Percentiles rank a stretch among this genome's conserved stretches.
Evolutionary conservation across 306 rosid genomes (phyloP).

Genomic region (Pueraria montana): DNA sequence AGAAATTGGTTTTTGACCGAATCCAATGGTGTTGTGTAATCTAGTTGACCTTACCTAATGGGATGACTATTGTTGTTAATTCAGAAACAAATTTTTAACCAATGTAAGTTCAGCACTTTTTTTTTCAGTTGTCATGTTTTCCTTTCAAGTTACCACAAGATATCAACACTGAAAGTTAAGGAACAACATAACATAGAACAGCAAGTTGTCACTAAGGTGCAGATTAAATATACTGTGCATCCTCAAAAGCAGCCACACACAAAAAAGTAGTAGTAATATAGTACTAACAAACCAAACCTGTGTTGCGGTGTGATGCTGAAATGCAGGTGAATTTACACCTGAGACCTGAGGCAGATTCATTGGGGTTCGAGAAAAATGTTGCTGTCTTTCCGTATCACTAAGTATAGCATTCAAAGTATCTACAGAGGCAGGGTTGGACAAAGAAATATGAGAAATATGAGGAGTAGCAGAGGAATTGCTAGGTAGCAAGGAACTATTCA

Average conservation of each 20-base stretch:
- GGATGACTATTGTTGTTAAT: background rate
- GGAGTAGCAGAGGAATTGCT: slow-evolving; percentile 58
- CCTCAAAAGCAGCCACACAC: slow-evolving; percentile 21
- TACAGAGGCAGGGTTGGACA: slow-evolving; percentile 49
- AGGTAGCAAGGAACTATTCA: slow-evolving; percentile 50
- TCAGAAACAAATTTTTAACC: background rate
- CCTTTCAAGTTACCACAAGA: slow-evolving; percentile 7
- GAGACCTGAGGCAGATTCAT: slow-evolving; percentile 60
- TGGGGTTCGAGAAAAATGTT: slow-evolving; percentile 63
- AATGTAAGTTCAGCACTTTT: background rate
- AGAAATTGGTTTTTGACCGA: background rate
- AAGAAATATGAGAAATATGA: slow-evolving; percentile 60
- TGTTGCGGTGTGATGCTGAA: slow-evolving; percentile 53
- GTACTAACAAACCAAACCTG: slow-evolving; percentile 62
- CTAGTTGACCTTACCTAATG: background rate
- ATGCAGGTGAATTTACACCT: slow-evolving; percentile 53
- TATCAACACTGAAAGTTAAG: slow-evolving; percentile 3
- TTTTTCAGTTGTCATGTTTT: slow-evolving; percentile 28
- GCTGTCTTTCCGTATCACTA: slow-evolving; percentile 72
- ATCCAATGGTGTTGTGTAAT: background rate
- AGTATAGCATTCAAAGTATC: slow-evolving; percentile 50
- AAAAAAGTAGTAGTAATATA: slow-evolving; percentile 22
- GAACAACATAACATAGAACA: slow-evolving; percentile 12
- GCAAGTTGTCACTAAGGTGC: slow-evolving; percentile 18
- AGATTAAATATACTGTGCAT: background rate